Evolutionary conservation across 768 basidiomycete genomes (phyloP).

Genomic region (Postia placenta): DNA sequence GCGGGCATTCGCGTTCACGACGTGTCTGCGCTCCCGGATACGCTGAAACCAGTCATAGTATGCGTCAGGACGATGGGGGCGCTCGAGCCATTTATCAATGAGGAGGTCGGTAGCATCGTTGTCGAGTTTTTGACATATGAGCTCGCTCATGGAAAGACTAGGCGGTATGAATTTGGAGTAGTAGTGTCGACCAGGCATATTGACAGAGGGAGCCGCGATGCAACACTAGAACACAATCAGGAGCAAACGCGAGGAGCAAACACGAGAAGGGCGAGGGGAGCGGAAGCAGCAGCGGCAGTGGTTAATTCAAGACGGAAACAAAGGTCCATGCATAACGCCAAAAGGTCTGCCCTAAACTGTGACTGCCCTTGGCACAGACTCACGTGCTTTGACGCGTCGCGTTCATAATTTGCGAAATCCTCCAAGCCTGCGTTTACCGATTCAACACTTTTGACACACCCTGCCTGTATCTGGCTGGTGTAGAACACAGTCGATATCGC

Average conservation of each 20-base stretch:
- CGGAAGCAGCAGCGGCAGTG: constrained; percentile 1
- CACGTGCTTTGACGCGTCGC: background rate
- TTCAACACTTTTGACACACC: no score
- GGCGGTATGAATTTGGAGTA: constrained; percentile 68
- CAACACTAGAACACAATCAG: background rate
- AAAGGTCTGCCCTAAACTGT: constrained; percentile 16
- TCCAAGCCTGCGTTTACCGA: no score
- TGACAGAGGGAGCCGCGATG: background rate
- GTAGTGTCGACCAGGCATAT: constrained; percentile 20
- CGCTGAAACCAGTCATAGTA: constrained; percentile 75
- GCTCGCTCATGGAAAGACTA: constrained; percentile 67
- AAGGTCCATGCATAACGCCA: constrained; percentile 12
- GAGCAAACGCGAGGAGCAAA: background rate
- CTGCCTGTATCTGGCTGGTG: no score
- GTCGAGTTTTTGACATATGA: constrained; percentile 72
- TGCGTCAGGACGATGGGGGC: constrained; percentile 56
- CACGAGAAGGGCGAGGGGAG: background rate
- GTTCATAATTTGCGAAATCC: background rate
- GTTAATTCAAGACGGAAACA: background rate
- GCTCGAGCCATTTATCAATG: constrained; percentile 79
- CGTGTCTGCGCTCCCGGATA: constrained; percentile 61
- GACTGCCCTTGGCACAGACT: background rate
- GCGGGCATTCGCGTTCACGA: constrained; percentile 35
- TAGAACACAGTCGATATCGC: no score
- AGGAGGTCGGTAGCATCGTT: constrained; percentile 72